A percentile compares a stretch with the other conserved stretches of the same genome.
Evolutionary conservation across 768 basidiomycete species (phyloP).

Genomic region (Royoungia palumana): DNA sequence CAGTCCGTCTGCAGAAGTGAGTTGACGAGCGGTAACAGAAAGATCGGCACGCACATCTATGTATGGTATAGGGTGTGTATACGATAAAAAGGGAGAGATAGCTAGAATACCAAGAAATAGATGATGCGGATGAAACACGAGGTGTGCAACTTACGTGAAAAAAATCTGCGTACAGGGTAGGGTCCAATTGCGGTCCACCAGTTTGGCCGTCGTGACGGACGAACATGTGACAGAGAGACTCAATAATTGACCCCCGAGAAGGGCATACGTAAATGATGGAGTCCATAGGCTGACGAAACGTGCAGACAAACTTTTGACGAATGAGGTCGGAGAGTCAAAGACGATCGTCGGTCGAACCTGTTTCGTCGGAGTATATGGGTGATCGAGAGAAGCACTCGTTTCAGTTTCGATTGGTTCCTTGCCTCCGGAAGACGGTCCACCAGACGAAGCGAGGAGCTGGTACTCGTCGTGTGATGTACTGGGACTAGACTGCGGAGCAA

Average conservation of each 20-base stretch:
- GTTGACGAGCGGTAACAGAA: neutral
- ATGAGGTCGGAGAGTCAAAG: conserved; percentile 19
- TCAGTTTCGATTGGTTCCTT: conserved; percentile 10
- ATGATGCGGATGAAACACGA: neutral
- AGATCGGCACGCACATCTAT: conserved; percentile 57
- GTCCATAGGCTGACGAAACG: conserved; percentile 30
- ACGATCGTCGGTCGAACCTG: conserved; percentile 12
- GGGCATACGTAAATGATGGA: conserved; percentile 23
- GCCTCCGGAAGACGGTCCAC: conserved; percentile 1
- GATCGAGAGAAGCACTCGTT: neutral
- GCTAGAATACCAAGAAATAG: conserved; percentile 34
- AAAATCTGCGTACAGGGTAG: conserved; percentile 77
- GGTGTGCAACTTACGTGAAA: conserved; percentile 56
- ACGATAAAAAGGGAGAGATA: conserved; percentile 69
- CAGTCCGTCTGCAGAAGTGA: conserved; percentile 57
- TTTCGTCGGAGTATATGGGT: neutral
- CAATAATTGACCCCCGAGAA: conserved; percentile 28
- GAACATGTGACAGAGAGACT: conserved; percentile 22
- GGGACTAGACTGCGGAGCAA: conserved; percentile 1
- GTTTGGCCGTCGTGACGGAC: conserved; percentile 70
- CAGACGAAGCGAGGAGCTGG: conserved; percentile 14
- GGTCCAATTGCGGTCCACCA: conserved; percentile 63
- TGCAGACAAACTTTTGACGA: conserved; percentile 14
- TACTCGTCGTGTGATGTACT: conserved; percentile 20
- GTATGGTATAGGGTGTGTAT: conserved; percentile 89